Evolutionary conservation across 148 eudicot species (phyloP), one percentile per base, ranked within the genome.

Genomic region (Persicaria maculosa): DNA sequence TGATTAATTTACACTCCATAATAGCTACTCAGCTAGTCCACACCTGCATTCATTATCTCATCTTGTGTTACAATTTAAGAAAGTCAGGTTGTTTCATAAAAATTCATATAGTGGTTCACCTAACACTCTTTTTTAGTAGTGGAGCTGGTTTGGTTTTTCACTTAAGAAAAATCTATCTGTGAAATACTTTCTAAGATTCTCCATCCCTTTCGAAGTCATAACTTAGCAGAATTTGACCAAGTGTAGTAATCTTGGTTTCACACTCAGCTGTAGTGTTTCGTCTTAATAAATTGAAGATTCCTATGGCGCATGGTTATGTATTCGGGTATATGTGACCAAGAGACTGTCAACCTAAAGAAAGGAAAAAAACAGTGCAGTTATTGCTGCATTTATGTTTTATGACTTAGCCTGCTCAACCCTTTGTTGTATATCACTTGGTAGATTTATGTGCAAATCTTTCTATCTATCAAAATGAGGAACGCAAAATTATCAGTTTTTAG

Each of bases 111-210:
- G 70, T 65, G 70, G 70, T 65, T 65, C 70, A 65, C 70, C 70
- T 65, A 65, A 65, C 46, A 65, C 70, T 62, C 64, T 9, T 65
- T 31, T 65, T 14, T 65, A 36, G 46, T 65, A 22, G 15, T 65
- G 70, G 46, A 59, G 70, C 70, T n/a, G 15, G 70, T 65, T 65
- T 65, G 69, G 14, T 65, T 65, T 59, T 65, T 65, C 7, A 43
- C 12, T 40, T 16, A 12, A 43, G 31, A 46, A 65, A 65, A 65
- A 65, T 36, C 46, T 65, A 25, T 3, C 9, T 43, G 19, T 15
- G 43, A 0, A 19, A 12, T 59, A 3, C 43, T 22, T 5, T 59
- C 4, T 43, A 40, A 46, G 70, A 65, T 65, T 65, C 46, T 15
- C 70, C 9, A 36, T 14, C 40, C 70, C 70, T 36, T 65, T 65